phyloP scores from a whole-genome alignment of 441 rosid genomes.

The Hura crepitans region DNA sequence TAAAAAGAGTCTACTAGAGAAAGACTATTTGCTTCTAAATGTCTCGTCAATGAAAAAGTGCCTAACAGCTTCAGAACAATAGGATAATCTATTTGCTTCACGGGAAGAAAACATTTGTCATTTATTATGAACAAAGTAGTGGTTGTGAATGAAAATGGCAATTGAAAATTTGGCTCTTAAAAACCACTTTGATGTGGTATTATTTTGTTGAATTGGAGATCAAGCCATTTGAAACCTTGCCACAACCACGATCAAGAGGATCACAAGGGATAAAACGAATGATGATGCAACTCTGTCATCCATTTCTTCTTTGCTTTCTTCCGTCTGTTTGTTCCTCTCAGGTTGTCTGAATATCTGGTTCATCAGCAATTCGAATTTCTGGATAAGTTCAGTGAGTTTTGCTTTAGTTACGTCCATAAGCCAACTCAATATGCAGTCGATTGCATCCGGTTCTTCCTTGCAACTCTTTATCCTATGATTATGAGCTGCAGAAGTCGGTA shows the following conservation, averaged over 20 bases:
- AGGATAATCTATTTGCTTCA: background rate
- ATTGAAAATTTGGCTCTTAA: background rate
- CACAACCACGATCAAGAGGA: constrained; percentile 61
- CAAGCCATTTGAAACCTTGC: constrained; percentile 38
- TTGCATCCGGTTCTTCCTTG: constrained; percentile 26
- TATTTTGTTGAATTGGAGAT: background rate
- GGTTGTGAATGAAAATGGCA: background rate
- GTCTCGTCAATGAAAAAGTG: too few relatives aligned
- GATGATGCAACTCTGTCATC: constrained; percentile 57
- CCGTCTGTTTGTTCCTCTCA: constrained; percentile 14
- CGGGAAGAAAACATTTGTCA: background rate
- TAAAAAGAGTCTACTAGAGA: too few relatives aligned
- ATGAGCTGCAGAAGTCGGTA: constrained; percentile 22
- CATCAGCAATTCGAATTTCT: constrained; percentile 42
- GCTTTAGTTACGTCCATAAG: constrained; percentile 46
- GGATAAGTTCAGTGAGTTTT: constrained; percentile 42
- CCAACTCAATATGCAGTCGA: constrained; percentile 36
- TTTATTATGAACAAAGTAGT: background rate
- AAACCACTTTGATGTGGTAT: background rate
- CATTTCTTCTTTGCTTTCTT: constrained; percentile 2
- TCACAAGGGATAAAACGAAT: constrained; percentile 55
- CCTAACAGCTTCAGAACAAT: background rate
- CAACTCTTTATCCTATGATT: constrained; percentile 18
- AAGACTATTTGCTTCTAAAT: too few relatives aligned
- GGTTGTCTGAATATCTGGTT: constrained; percentile 42